Base-by-base conservation (phyloP, 2,329 filamentous ascomycete genomes). In the Trichoderma asperellum region DNA sequence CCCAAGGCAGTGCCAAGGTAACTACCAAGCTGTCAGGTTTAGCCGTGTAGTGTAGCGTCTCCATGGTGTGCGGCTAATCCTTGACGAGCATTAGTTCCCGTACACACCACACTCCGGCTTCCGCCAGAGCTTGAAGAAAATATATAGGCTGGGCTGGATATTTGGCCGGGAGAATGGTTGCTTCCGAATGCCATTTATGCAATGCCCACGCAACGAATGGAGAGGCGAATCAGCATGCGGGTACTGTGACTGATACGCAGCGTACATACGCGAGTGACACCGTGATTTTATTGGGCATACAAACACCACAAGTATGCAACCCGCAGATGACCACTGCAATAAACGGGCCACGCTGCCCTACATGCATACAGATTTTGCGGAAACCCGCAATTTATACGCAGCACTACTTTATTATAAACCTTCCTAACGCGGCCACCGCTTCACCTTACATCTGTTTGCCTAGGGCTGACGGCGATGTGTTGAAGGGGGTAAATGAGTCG, bases 31-130 rank as follows among this genome's bases (percentile, higher is more conserved):
- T 57, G 40, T 49, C 58, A 61, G 58, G 58, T 24, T 24, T 24
- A 24, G 24, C 3, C 24, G 24, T 24, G 24, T 59, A 59, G 56
- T 40, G 47, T 61, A 40, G 40, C 58, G 58, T 12, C 32, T 21
- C 16, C 16, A 55, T 64, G 59, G 59, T 62, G 58, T 43, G 61
- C 53, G 37, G 37, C 63, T 58, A 66, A 35, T 27, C 53, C 63
- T 66, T 21, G 63, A 66, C 63, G 29, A 49, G 63, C 63, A 66
- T 66, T 66, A 66, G 63, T 58, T 66, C 63, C 63, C 63, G 63
- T 66, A 27, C 63, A 57, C 63, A 66, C 63, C 63, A 66, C 63
- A 56, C 63, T 66, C 63, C 47, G 55, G 55, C 32, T 64, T 32
- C 61, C 14, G 47, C 37, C 27, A 37, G 47, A 37, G 61, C 37